Evolutionary conservation across 2,329 filamentous ascomycete genomes (phyloP), one percentile per base, ranked within the genome.

Genomic region (Metarhizium brunneum): DNA sequence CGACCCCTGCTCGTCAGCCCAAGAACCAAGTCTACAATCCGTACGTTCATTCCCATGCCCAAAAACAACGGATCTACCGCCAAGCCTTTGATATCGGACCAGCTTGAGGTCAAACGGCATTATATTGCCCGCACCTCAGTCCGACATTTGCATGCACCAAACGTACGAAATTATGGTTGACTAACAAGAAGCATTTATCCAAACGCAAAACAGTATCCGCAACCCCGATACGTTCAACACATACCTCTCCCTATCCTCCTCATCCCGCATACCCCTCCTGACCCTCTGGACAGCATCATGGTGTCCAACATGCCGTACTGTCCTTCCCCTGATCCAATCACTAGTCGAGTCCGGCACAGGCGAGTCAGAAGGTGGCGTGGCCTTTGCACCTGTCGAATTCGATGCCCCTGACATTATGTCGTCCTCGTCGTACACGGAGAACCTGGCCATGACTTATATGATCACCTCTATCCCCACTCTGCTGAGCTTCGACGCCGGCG

Each of bases 241-340:
- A 18, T 79, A 82, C 68, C 73, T 81, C 56, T 72, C 78, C n/a
- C 71, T 82, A 53, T 80, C 78, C 2, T 75, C 77, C 2, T 79
- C 79, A 6, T 71, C 79, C 6, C 73, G 76, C 47, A 75, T 69
- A 2, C 81, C 82, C 2, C 75, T 84, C n/a, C 64, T 85, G 55
- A 83, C 81, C 1, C 69, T 84, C 45, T 85, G 81, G 82, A 82
- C 80, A 0, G 74, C 81, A 0, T 79, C 78, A 7, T 84, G 76
- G 70, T 84, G 82, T 65, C 68, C 75, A 4, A 78, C 79, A 16
- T 84, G 82, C 66, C 73, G 71, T 49, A 65, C 68, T 36, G 72
- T 84, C 29, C 68, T 70, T 4, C 81, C 81, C 4, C 66, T 82
- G 11, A 53, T 84, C 6, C 65, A 64, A 13, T 69, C 73, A 11